Base-by-base conservation (phyloP, 768 basidiomycete genomes). In the Lentinula lateritia region DNA sequence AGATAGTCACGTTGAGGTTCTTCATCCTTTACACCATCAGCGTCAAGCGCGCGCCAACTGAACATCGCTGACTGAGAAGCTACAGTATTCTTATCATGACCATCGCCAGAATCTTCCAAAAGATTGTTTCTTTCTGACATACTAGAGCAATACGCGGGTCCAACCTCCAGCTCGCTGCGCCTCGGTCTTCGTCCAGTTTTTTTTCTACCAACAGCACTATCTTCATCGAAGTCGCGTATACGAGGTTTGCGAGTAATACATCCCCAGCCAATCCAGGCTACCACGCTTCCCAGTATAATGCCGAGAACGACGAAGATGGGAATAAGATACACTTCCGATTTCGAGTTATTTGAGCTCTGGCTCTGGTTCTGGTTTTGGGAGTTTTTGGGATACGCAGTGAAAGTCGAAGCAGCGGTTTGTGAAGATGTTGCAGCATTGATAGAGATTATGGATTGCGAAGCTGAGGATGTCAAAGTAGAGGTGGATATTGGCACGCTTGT, bases 401-500 rank as follows among this genome's bases (percentile, higher is more conserved):
- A 53, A 36, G 43, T 58, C n/a, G 62, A 39, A 5, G 50, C 23
- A 28, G 48, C 9, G 32, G 45, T 28, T 15, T 39, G 41, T 18
- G 56, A 61, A 39, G 38, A 4, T 74, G 72, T 15, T 72, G 71
- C 23, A 73, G 66, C 38, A 32, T 73, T 73, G 58, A 78, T 74
- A 18, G 71, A 71, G 23, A 77, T 66, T 3, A 79, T 53, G 16
- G 71, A 65, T 41, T 55, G 62, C 58, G 54, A 65, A 12, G 53
- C 32, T 45, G 61, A 58, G n/a, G 52, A 16, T 43, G 52, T 48
- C 16, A 48, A 28, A 13, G 52, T 46, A 20, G 43, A 52, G 32
- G 64, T 63, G 8, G 67, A 62, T 16, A 62, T 63, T 45, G 67
- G 34, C 42, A 38, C 42, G 66, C 69, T 52, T 13, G 58, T 32